Percentiles rank a stretch among this genome's conserved stretches.
Conservation (phyloP, 768 basidiomycete genomes). For the Mycena floridula region DNA sequence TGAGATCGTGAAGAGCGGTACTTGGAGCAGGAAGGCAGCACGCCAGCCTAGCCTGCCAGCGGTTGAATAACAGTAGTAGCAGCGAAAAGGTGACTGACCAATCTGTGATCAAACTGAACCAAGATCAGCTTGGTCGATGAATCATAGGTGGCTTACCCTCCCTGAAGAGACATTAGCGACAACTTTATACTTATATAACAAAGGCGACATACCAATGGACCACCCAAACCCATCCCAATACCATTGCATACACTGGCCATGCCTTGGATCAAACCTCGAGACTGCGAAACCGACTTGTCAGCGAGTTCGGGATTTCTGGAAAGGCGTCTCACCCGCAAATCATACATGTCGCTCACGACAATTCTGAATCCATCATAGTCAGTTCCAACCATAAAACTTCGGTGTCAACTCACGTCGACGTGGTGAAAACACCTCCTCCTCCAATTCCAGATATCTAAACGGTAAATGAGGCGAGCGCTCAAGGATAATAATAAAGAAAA, state of each 20-base stretch:
- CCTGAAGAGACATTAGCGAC: too few species aligned
- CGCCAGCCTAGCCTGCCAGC: conserved; percentile 73
- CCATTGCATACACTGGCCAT: conserved; percentile 69
- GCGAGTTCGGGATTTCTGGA: too few species aligned
- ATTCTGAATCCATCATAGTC: conserved; percentile 35
- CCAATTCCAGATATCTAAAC: conserved; percentile 65
- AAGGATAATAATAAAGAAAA: conserved; percentile 8
- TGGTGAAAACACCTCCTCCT: conserved; percentile 73
- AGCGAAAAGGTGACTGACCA: too few species aligned
- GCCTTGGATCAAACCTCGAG: conserved; percentile 68
- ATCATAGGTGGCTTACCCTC: too few species aligned
- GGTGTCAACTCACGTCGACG: conserved; percentile 47
- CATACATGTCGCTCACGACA: conserved; percentile 78
- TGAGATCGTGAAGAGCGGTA: conserved; percentile 61
- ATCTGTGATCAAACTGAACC: too few species aligned
- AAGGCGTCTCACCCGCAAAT: conserved; percentile 64
- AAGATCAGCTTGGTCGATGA: too few species aligned
- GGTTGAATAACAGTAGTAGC: neutral
- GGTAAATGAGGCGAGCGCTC: neutral
- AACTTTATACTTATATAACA: too few species aligned
- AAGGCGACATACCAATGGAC: conserved; percentile 80
- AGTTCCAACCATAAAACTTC: neutral
- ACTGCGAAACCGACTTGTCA: too few species aligned
- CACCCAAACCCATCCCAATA: conserved; percentile 76
- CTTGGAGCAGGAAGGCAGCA: conserved; percentile 73